A percentile compares a stretch with the other conserved stretches of the same genome.
Conservation (phyloP, 2,329 filamentous ascomycete species). For the Neopestalotiopsis sp. region DNA sequence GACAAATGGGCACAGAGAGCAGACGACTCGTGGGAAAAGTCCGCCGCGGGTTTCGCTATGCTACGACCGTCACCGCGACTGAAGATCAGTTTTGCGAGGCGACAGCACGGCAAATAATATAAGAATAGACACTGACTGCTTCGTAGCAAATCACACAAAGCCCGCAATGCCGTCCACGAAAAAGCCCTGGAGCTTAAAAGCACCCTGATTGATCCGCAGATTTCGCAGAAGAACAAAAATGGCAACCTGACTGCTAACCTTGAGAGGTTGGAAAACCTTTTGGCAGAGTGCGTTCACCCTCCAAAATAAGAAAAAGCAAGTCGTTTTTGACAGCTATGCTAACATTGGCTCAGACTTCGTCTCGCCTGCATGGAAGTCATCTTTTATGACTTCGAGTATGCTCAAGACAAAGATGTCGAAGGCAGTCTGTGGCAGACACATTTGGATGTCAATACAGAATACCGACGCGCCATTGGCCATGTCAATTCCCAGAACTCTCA, state of each 20-base stretch:
- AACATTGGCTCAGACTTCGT: slow-evolving; percentile 62
- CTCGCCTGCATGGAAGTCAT: slow-evolving; percentile 74
- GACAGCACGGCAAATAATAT: not conserved
- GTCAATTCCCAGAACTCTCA: slow-evolving; percentile 54
- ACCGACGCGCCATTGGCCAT: slow-evolving; percentile 71
- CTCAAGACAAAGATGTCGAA: slow-evolving; percentile 69
- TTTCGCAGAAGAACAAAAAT: slow-evolving; percentile 6
- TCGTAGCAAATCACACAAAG: slow-evolving; percentile 28
- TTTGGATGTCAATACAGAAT: slow-evolving; percentile 76
- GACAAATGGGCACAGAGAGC: not conserved
- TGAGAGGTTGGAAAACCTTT: slow-evolving; percentile 36
- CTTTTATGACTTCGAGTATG: slow-evolving; percentile 73
- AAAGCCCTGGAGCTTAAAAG: slow-evolving; percentile 32
- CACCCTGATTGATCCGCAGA: slow-evolving; percentile 29
- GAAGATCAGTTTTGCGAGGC: not conserved
- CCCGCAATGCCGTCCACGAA: slow-evolving; percentile 32
- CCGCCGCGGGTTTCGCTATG: not conserved
- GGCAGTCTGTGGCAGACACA: slow-evolving; percentile 80
- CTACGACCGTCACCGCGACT: not conserved
- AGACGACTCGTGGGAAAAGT: not conserved
- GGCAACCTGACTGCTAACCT: slow-evolving; percentile 37
- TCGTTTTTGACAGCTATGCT: slow-evolving; percentile 12
- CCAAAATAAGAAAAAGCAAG: not conserved
- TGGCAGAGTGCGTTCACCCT: slow-evolving; percentile 36
- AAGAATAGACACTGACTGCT: not conserved